Evolutionary conservation across 371 early-diverging fungal species (phyloP).

Genomic region (Funneliformis caledonium): DNA sequence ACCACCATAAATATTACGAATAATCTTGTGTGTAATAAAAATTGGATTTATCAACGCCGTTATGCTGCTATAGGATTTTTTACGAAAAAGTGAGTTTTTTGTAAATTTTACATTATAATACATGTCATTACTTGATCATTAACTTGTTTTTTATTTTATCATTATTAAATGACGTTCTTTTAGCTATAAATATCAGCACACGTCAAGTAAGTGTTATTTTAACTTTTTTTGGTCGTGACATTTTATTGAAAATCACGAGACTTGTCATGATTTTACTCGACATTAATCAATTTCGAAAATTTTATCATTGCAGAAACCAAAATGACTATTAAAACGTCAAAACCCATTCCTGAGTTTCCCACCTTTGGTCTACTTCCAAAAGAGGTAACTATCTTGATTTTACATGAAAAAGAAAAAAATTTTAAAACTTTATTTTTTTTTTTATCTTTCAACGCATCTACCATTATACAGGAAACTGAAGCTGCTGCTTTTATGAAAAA

Average conservation of each 20-base stretch:
- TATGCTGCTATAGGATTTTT: background rate
- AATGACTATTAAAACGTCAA: constrained; percentile 44
- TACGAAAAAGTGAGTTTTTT: background rate
- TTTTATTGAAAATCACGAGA: too few relatives aligned
- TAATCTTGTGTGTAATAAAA: background rate
- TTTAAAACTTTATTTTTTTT: constrained; percentile 29
- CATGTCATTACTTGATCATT: too few relatives aligned
- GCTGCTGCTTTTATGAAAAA: constrained; percentile 82
- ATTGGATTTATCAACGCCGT: background rate
- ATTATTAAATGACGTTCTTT: too few relatives aligned
- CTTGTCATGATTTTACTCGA: too few relatives aligned
- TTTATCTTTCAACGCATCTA: constrained; percentile 20
- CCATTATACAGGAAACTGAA: constrained; percentile 71
- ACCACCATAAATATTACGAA: background rate
- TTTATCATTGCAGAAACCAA: background rate
- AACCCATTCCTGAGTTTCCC: constrained; percentile 64
- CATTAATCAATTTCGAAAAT: too few relatives aligned
- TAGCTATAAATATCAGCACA: too few relatives aligned
- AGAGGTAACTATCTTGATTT: constrained; percentile 45
- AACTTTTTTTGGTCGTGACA: too few relatives aligned
- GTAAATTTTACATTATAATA: background rate
- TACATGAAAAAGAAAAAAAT: background rate
- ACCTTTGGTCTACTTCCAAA: constrained; percentile 73
- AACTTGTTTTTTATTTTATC: too few relatives aligned
- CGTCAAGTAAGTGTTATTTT: too few relatives aligned